Evolutionary conservation across 352 stramenopile genomes (phyloP).

Genomic region (Aphanomyces astaci): DNA sequence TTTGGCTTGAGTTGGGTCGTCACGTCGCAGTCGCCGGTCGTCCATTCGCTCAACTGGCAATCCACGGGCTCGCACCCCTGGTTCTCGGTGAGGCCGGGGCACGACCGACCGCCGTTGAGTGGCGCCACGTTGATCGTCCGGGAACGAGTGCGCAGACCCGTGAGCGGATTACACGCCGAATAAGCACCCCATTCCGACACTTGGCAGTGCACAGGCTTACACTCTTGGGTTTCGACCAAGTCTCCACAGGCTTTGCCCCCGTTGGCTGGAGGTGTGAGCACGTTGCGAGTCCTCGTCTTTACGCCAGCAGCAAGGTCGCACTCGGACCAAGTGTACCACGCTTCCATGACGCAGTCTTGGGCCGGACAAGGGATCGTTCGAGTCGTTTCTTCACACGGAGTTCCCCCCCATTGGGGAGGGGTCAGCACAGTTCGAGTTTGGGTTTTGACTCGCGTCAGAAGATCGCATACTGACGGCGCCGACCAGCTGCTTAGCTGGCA

Average conservation of each 20-base stretch:
- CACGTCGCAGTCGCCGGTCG: constrained; percentile 36
- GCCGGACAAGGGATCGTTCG: constrained; percentile 26
- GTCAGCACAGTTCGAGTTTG: constrained; percentile 28
- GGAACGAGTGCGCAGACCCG: neutral
- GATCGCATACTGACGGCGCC: constrained; percentile 35
- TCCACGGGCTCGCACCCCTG: constrained; percentile 31
- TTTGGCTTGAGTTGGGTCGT: constrained; percentile 37
- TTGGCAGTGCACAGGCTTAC: constrained; percentile 25
- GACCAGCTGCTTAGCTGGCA: constrained; percentile 36
- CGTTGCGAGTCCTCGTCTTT: constrained; percentile 30
- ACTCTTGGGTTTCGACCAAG: constrained; percentile 28
- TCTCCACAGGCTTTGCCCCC: constrained; percentile 31
- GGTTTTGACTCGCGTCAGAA: constrained; percentile 35
- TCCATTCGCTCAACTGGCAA: constrained; percentile 42
- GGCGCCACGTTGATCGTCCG: neutral
- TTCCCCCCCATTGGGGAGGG: constrained; percentile 36
- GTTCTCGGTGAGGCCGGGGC: constrained; percentile 32
- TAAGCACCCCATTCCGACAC: neutral
- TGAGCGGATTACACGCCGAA: neutral
- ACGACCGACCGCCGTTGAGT: constrained; percentile 25
- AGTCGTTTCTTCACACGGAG: constrained; percentile 31
- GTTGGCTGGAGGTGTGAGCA: constrained; percentile 31
- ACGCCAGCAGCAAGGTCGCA: constrained; percentile 33
- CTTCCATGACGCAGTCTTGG: constrained; percentile 36
- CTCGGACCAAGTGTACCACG: constrained; percentile 43